Evolutionary conservation across 2,329 filamentous ascomycete species (phyloP).

Genomic region (Diaporthe sp.): DNA sequence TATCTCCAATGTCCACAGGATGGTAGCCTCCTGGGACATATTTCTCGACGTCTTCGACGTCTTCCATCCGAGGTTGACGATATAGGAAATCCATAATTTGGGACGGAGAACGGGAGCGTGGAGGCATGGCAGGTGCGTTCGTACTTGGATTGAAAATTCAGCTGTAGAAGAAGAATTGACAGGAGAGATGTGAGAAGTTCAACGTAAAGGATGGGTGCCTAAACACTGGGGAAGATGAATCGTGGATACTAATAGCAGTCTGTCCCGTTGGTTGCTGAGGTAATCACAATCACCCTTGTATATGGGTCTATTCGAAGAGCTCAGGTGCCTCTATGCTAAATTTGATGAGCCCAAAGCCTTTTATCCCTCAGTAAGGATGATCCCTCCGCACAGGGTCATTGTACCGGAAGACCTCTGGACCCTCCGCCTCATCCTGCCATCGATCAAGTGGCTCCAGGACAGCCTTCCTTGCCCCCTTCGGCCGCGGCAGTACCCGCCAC

Average conservation of each 20-base stretch:
- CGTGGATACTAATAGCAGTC: no score
- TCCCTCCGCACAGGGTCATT: conserved; percentile 27
- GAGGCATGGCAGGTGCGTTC: not conserved
- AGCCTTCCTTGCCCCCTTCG: not conserved
- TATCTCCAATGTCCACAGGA: conserved; percentile 11
- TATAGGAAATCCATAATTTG: not conserved
- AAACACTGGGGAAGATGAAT: no score
- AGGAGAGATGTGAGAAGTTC: no score
- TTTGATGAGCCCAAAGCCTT: not conserved
- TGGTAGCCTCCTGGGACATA: not conserved
- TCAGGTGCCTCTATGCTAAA: not conserved
- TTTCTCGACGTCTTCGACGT: conserved; percentile 13
- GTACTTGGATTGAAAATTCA: no score
- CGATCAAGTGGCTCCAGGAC: conserved; percentile 11
- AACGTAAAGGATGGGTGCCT: no score
- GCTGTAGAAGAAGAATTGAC: no score
- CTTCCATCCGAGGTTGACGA: not conserved
- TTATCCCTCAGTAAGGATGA: not conserved
- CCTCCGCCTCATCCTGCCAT: conserved; percentile 27
- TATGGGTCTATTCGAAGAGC: not conserved
- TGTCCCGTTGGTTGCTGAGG: no score
- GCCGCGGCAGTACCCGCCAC: conserved; percentile 11
- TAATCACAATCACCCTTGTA: no score
- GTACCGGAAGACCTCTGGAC: conserved; percentile 11
- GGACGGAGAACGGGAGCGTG: not conserved